These are phyloP conservation scores for Amanita fuliginea DNA, from an alignment of 768 basidiomycete genomes.

Conservation along the genomic window DNA sequence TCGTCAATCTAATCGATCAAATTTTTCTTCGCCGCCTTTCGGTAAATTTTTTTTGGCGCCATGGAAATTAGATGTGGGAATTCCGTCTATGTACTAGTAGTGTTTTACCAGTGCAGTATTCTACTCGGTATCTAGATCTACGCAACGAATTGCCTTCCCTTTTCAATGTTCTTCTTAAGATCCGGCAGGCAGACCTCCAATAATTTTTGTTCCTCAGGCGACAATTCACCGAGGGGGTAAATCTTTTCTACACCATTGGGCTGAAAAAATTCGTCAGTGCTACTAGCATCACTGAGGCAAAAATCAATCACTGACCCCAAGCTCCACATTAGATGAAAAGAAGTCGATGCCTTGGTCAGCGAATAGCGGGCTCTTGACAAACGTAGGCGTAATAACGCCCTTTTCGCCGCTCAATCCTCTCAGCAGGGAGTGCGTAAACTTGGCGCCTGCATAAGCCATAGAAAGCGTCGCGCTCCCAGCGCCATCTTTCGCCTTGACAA, in stretches of 20 bases:
- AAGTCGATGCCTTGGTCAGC: slow-evolving; percentile 81
- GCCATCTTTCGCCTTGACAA: slow-evolving; percentile 95
- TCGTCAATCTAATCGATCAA: too few species aligned
- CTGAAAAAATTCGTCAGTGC: slow-evolving; percentile 23
- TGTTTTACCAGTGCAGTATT: too few species aligned
- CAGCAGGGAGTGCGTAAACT: slow-evolving; percentile 77
- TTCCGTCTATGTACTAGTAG: too few species aligned
- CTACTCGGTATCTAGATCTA: not conserved
- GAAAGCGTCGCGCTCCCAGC: slow-evolving; percentile 91
- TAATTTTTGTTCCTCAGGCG: slow-evolving; percentile 76
- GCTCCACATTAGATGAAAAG: slow-evolving; percentile 92
- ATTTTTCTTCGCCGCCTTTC: slow-evolving; percentile 89
- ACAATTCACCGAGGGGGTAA: slow-evolving; percentile 68
- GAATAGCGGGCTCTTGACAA: slow-evolving; percentile 84
- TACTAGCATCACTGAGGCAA: not conserved
- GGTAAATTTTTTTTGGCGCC: slow-evolving; percentile 18
- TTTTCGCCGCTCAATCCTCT: slow-evolving; percentile 83
- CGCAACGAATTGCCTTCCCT: slow-evolving; percentile 75
- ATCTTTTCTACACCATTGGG: slow-evolving; percentile 89
- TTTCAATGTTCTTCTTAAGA: slow-evolving; percentile 96
- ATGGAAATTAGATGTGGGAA: too few species aligned
- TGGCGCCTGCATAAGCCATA: slow-evolving; percentile 92
- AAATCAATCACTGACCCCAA: slow-evolving; percentile 57
- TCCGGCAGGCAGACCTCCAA: slow-evolving; percentile 83
- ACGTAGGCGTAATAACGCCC: slow-evolving; percentile 74